Percentiles rank a stretch among this genome's conserved stretches.
These are phyloP conservation scores for Aspergillus tamarii DNA, from an alignment of 2,329 filamentous ascomycete genomes.

Conservation along the genomic window DNA sequence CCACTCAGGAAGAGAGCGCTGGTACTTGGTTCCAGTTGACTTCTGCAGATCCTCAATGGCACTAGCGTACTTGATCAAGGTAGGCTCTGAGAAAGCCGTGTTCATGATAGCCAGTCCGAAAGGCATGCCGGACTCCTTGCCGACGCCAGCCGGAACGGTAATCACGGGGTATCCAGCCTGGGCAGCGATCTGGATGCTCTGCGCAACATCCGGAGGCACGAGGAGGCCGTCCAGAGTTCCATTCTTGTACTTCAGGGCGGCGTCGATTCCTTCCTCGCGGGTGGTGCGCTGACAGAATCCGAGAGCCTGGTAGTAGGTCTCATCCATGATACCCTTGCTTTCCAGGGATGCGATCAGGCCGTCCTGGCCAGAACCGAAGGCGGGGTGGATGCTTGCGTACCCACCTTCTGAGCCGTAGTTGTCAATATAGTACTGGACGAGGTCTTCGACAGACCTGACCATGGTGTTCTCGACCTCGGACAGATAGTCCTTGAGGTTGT, in stretches of 20 bases:
- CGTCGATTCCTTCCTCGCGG: constrained; percentile 70
- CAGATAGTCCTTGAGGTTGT: constrained; percentile 67
- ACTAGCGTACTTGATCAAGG: constrained; percentile 63
- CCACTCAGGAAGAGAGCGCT: constrained; percentile 58
- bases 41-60: constrained; percentile 64
- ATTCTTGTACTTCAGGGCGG: constrained; percentile 57
- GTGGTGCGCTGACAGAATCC: constrained; percentile 61
- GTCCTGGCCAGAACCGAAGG: constrained; percentile 72
- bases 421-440: constrained; percentile 65
- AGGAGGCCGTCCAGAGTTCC: constrained; percentile 63
- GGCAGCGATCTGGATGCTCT: constrained; percentile 70
- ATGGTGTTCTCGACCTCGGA: constrained; percentile 64
- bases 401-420: constrained; percentile 71
- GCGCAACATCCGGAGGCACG: constrained; percentile 69
- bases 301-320: constrained; percentile 70
- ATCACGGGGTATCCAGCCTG: constrained; percentile 77
- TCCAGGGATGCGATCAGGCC: constrained; percentile 66
- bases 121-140: constrained; percentile 59
- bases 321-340: constrained; percentile 63
- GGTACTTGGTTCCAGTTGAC: constrained; percentile 47
- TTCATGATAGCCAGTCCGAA: constrained; percentile 64
- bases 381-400: constrained; percentile 61
- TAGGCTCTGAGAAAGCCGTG: constrained; percentile 64
- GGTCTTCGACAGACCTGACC: constrained; percentile 63
- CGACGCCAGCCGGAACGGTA: constrained; percentile 66